Conservation (phyloP, 139 green algal genomes). For the Nannochloris sp. region DNA sequence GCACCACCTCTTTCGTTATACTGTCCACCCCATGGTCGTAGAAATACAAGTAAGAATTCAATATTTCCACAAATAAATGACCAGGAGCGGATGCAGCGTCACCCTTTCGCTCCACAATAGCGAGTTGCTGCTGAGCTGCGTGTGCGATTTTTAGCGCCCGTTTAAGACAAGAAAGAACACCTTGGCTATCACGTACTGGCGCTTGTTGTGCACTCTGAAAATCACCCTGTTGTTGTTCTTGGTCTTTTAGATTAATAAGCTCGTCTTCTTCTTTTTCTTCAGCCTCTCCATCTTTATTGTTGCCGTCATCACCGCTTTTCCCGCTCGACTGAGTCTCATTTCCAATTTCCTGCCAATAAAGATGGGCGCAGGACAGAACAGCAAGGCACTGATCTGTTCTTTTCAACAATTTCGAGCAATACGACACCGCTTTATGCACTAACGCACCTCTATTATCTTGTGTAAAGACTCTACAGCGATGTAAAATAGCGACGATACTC, state of each 20-base stretch:
- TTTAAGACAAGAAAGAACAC: slow-evolving; percentile 70
- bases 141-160: slow-evolving; percentile 73
- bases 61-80: slow-evolving; percentile 73
- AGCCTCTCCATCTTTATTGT: not conserved
- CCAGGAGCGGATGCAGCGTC: not conserved
- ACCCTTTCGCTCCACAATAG: slow-evolving; percentile 14
- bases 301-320: not conserved
- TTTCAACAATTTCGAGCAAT: slow-evolving; percentile 77
- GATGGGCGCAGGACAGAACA: slow-evolving; percentile 63
- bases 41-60: slow-evolving; percentile 76
- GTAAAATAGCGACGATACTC: slow-evolving; percentile 77
- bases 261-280: not conserved
- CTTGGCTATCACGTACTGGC: slow-evolving; percentile 43
- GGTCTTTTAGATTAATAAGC: not conserved
- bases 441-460: slow-evolving; percentile 73
- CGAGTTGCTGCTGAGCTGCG: slow-evolving; percentile 65
- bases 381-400: slow-evolving; percentile 84
- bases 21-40: slow-evolving; percentile 34
- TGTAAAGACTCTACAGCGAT: slow-evolving; percentile 65
- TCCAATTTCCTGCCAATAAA: slow-evolving; percentile 71
- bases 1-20: slow-evolving; percentile 43
- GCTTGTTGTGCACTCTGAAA: slow-evolving; percentile 9
- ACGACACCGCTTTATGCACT: slow-evolving; percentile 69
- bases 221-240: not conserved
- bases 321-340: not conserved